Evolutionary conservation across 1,139 yeast genomes (phyloP), one percentile per base, ranked within the genome.

Genomic region (Yamadazyma diospyri): DNA sequence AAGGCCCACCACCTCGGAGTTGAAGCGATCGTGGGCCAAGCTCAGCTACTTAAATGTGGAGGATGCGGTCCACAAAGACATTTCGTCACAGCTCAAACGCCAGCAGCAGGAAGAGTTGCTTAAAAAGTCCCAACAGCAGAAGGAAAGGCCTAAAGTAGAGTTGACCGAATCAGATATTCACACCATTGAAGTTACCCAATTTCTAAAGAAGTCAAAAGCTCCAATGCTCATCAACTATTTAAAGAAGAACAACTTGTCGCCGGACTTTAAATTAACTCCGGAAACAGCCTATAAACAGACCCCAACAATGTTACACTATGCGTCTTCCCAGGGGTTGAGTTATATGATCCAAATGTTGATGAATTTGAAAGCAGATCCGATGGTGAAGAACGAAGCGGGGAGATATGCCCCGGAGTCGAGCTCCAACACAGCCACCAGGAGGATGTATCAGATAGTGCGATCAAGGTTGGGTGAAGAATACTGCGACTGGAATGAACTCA

Each of bases 11-110:
- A 71, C 84, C 0, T 63, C 78, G 2, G 98, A 89, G 53, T 60
- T 94, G 45, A 85, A 80, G 50, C 72, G 81, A 30, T 87, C 94
- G 0, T 92, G 98, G 97, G 70, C 76, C 17, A 81, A 81, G 43
- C 64, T 92, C 37, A 67, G 89, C 0, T 78, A 83, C 44, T 61
- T 84, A 42, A 62, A 67, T 27, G 53, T 76, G 1, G 60, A 74
- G 9, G 75, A 76, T n/a, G 58, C 69, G 15, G 94, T 95, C 1
- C 62, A 67, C 46, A 53, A 67, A 25, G 64, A 61, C 41, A 54
- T 53, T 22, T 55, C 47, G 39, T 53, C 50, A 20, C 55, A 59
- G 35, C 24, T 45, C 29, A 38, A 52, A 39, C 33, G 44, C 41
- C 33, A 48, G 38, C 42, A 55, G 42, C 42, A 57, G 47, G 40